Base-by-base conservation (phyloP, 2,329 filamentous ascomycete species). In the Exophiala mesophila region DNA sequence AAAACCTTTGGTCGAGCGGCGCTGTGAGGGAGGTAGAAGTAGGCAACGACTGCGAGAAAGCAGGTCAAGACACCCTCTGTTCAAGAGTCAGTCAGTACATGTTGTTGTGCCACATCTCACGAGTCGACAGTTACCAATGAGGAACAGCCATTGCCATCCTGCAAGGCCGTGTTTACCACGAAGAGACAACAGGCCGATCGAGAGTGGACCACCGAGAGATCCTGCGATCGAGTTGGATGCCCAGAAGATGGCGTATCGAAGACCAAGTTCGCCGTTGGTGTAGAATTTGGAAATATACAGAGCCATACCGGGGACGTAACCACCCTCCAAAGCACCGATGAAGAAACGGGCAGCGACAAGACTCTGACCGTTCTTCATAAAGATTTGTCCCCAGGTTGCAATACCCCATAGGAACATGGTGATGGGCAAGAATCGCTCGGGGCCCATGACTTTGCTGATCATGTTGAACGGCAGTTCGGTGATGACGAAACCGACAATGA, bases 301-400 rank as follows among this genome's bases (percentile, higher is more conserved):
- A 8, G 54, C 51, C 3, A 58, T 59, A 26, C 63, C 70, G 52
- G 71, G 71, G 20, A 74, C 74, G 42, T 73, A 74, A 0, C 71
- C 71, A 15, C 72, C 71, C 65, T 71, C 70, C 12, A 71, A 53
- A 2, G 73, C 58, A 1, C 71, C 72, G 2, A 75, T 50, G 2
- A 74, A 49, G 2, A 63, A 64, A 21, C 69, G 65, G 42, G 65
- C 59, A 2, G 64, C 64, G 36, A 66, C 70, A 43, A 67, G 73
- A 4, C 59, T 60, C 1, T 63, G 56, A 4, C 60, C 50, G 17
- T 45, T 49, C 6, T 55, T 46, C 35, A 60, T 54, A 38, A 58
- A 59, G 26, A 55, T 55, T 30, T 61, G 58, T 19, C 46, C 47
- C 1, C 52, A 56, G 0, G 55, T 52, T 2, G 52, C 55, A 7